Percentiles rank a stretch among this genome's conserved stretches.
These are phyloP conservation scores for Penicillium malachiteum DNA, from an alignment of 495 filamentous ascomycete genomes.

Conservation along the genomic window DNA sequence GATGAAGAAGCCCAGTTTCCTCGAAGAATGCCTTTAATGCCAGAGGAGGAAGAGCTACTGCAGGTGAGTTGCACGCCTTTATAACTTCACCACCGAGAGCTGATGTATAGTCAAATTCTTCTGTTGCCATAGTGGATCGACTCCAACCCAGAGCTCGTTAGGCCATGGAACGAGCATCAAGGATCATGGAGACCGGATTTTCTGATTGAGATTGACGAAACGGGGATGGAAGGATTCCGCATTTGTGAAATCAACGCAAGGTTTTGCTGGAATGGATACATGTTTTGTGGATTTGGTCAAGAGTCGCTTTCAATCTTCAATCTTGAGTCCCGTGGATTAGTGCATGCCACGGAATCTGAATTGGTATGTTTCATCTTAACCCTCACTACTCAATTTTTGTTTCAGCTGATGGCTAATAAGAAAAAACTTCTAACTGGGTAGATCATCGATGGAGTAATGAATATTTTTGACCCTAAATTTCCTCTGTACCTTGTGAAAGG, in stretches of 20 bases:
- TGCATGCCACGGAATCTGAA: conserved; percentile 5
- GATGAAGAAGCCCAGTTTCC: conserved; percentile 32
- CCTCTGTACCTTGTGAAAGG: conserved; percentile 38
- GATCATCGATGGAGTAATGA: conserved; percentile 17
- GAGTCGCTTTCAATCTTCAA: conserved; percentile 12
- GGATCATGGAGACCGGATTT: conserved; percentile 49
- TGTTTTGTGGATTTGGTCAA: conserved; percentile 23
- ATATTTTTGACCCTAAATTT: conserved; percentile 20
- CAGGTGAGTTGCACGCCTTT: background rate
- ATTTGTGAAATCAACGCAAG: conserved; percentile 50
- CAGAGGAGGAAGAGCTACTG: conserved; percentile 33
- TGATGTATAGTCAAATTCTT: background rate
- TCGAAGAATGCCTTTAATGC: conserved; percentile 38
- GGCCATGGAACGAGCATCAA: conserved; percentile 7
- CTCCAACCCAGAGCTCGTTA: background rate
- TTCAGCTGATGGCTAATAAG: background rate
- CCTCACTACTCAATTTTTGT: background rate
- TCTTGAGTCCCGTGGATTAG: conserved; percentile 1
- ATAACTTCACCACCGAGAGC: background rate
- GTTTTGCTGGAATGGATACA: conserved; percentile 41
- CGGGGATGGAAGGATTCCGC: conserved; percentile 19
- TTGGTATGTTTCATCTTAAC: conserved; percentile 10
- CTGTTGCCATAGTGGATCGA: conserved; percentile 14
- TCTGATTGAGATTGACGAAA: conserved; percentile 27
- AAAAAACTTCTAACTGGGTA: background rate